Evolutionary conservation across 2,329 filamentous ascomycete species (phyloP).

Genomic region (Stachybotrys elegans): DNA sequence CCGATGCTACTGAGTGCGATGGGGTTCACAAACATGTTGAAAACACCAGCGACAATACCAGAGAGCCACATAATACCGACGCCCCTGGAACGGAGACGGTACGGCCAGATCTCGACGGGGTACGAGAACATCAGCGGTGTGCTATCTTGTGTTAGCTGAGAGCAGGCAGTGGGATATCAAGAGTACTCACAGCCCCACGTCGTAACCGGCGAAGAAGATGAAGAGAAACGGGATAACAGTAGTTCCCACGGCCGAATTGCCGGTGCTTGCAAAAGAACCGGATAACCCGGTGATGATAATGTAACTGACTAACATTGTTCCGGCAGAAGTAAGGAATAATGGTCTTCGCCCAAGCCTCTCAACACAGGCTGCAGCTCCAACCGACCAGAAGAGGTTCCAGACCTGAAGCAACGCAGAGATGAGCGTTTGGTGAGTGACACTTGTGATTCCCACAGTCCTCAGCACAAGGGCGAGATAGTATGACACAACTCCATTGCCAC

Average conservation of each 20-base stretch:
- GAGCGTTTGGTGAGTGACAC: slow-evolving; percentile 25
- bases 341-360: not conserved
- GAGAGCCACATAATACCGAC: slow-evolving; percentile 2
- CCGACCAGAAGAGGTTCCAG: slow-evolving; percentile 23
- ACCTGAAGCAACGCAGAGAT: slow-evolving; percentile 22
- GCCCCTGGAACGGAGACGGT: slow-evolving; percentile 13
- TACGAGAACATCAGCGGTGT: slow-evolving; percentile 8
- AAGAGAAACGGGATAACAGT: slow-evolving; percentile 31
- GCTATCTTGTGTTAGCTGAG: not conserved
- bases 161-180: slow-evolving; percentile 11
- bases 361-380: slow-evolving; percentile 23
- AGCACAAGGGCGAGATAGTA: slow-evolving; percentile 36
- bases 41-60: slow-evolving; percentile 4
- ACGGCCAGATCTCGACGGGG: slow-evolving; percentile 20
- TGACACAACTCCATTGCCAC: slow-evolving; percentile 23
- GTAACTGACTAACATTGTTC: not conserved
- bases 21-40: slow-evolving; percentile 12
- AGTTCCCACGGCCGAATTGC: slow-evolving; percentile 10
- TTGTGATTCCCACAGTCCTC: slow-evolving; percentile 32
- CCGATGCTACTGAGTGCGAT: slow-evolving; percentile 4
- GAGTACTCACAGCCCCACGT: slow-evolving; percentile 22
- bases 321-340: not conserved
- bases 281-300: slow-evolving; percentile 25
- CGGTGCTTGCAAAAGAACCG: slow-evolving; percentile 14
- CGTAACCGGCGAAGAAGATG: slow-evolving; percentile 30